A percentile compares a stretch with the other conserved stretches of the same genome.
These are phyloP conservation scores for Stagonosporopsis vannaccii DNA, from an alignment of 2,329 filamentous ascomycete species.

Conservation along the genomic window DNA sequence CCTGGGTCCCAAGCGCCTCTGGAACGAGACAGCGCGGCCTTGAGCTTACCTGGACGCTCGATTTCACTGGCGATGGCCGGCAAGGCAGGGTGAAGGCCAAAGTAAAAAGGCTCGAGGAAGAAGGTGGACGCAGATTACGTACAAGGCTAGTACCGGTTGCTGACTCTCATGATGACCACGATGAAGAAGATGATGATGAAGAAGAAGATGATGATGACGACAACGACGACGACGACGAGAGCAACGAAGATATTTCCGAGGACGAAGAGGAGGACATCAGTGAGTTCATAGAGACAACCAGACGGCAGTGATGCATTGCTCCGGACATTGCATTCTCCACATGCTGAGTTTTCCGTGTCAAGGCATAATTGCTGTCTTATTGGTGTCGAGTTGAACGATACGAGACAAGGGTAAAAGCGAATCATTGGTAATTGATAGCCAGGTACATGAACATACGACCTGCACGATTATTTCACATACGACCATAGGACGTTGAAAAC, in stretches of 20 bases:
- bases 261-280: slow-evolving; percentile 25
- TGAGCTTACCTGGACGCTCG: slow-evolving; percentile 53
- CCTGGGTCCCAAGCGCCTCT: slow-evolving; percentile 53
- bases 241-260: slow-evolving; percentile 13
- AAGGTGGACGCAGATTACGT: slow-evolving; percentile 31
- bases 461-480: too few relatives aligned
- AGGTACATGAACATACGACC: too few relatives aligned
- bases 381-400: too few relatives aligned
- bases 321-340: too few relatives aligned
- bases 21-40: slow-evolving; percentile 44
- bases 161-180: slow-evolving; percentile 17
- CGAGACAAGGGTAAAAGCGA: too few relatives aligned
- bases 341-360: too few relatives aligned
- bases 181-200: slow-evolving; percentile 26
- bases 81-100: slow-evolving; percentile 53
- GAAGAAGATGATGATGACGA: slow-evolving; percentile 30
- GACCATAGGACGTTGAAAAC: too few relatives aligned
- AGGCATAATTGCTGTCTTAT: too few relatives aligned
- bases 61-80: slow-evolving; percentile 51
- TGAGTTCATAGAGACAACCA: slow-evolving; percentile 24
- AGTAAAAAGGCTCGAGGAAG: slow-evolving; percentile 43
- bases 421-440: too few relatives aligned
- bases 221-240: slow-evolving; percentile 19
- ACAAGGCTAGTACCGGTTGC: background rate
- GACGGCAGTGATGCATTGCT: slow-evolving; percentile 8